Base-by-base conservation (phyloP, 2,329 filamentous ascomycete genomes). In the Rhynchosporium secalis region DNA sequence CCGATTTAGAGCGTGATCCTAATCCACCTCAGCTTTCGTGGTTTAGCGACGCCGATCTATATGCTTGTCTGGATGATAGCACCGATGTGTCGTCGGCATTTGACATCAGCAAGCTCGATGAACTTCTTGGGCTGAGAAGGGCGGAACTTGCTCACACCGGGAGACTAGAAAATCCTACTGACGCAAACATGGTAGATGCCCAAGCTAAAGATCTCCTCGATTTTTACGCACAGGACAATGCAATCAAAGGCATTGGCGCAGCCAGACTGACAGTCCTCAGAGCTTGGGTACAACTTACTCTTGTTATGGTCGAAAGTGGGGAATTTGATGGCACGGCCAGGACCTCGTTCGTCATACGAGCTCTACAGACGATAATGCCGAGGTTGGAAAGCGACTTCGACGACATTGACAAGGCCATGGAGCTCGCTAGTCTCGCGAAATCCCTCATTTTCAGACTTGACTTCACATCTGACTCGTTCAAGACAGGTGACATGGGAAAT, bases 321-420 rank as follows among this genome's bases (percentile, higher is more conserved):
- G 89, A 95, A 58, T 89, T 96, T 73, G 89, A 90, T 63, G 83
- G 86, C 58, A 84, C 84, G 1, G 84, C 84, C 36, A 88, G 88
- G 71, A 87, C 87, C 4, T 86, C 89, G 0, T 93, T 97, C 73
- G 87, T 96, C 60, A 78, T 98, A 10, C 92, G 96, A 73, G 88
- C 90, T 0, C 80, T 99, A 4, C 93, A 98, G 72, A 85, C 94
- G 13, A 90, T 96, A 55, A 81, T 97, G 6, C 93, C 95, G 0
- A 96, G 92, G 66, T 83, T 99, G 12, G 94, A 98, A 73, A 83
- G 83, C 56, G 86, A 91, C 61, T 81, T 85, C 4, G 86, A 89
- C 9, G 86, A 89, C 61, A 80, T 87, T 1, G 80, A 81, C 13
- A 88, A 92, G 60, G 90, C 91, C 3, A 78, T 88, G 31, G 87